A percentile compares a stretch with the other conserved stretches of the same genome.
Evolutionary conservation across 306 rosid genomes (phyloP).

Genomic region (Benincasa hispida): DNA sequence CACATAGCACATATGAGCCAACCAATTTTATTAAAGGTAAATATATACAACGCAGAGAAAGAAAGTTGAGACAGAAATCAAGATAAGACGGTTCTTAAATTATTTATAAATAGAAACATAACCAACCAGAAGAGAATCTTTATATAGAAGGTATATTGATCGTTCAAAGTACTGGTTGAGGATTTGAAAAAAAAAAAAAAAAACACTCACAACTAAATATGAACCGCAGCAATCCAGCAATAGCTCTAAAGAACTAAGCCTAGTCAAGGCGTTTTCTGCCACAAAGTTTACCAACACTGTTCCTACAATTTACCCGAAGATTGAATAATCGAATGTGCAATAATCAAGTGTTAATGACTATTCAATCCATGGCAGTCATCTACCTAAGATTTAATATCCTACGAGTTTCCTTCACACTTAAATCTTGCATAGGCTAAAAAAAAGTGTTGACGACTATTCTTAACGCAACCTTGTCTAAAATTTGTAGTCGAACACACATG

Average conservation of each 20-base stretch:
- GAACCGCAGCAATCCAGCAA: background rate
- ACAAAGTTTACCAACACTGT: background rate
- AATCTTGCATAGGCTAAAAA: too few relatives aligned
- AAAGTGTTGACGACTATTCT: background rate
- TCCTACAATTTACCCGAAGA: background rate
- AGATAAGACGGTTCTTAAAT: background rate
- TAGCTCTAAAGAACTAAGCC: background rate
- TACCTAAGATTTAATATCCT: too few relatives aligned
- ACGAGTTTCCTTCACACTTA: too few relatives aligned
- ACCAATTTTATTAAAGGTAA: background rate
- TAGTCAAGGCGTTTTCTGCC: background rate
- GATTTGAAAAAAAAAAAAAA: background rate
- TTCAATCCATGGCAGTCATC: too few relatives aligned
- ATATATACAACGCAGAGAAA: background rate
- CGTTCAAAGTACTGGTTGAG: background rate
- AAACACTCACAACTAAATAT: background rate
- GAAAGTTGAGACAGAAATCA: background rate
- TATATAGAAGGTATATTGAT: background rate
- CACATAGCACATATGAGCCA: background rate
- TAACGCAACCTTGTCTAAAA: background rate
- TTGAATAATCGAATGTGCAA: background rate
- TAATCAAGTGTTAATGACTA: background rate
- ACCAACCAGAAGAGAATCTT: background rate
- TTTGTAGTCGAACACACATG: background rate
- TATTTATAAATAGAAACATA: background rate